Conservation (phyloP, 2,329 filamentous ascomycete genomes). For the Sarocladium kiliense region DNA sequence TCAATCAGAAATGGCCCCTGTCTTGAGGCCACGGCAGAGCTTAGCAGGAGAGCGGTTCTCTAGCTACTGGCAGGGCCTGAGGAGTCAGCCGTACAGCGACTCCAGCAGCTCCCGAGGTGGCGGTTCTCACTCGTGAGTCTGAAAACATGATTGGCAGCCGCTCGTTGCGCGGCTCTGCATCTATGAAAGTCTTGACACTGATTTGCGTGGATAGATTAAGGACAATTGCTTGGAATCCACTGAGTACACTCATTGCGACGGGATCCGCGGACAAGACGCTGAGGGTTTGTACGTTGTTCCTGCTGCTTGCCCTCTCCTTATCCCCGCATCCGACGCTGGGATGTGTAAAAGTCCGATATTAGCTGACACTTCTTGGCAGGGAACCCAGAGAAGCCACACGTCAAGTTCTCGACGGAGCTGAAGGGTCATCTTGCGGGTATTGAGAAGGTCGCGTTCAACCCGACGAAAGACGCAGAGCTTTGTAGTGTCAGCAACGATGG, state of each 20-base stretch:
- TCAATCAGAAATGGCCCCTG: slow-evolving; percentile 34
- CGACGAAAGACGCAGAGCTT: slow-evolving; percentile 69
- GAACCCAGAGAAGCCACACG: slow-evolving; percentile 72
- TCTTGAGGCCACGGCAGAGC: slow-evolving; percentile 43
- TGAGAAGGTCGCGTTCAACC: slow-evolving; percentile 75
- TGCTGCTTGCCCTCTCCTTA: too few relatives aligned
- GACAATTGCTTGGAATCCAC: slow-evolving; percentile 83
- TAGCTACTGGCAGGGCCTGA: slow-evolving; percentile 59
- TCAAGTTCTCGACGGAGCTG: slow-evolving; percentile 71
- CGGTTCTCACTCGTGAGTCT: slow-evolving; percentile 17
- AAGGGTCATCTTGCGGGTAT: slow-evolving; percentile 61
- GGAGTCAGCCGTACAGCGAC: slow-evolving; percentile 68
- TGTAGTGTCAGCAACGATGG: slow-evolving; percentile 72
- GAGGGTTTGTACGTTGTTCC: slow-evolving; percentile 58
- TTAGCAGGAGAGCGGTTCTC: slow-evolving; percentile 68
- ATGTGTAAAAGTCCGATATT: too few relatives aligned
- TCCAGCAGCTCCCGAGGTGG: slow-evolving; percentile 46
- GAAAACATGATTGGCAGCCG: background rate
- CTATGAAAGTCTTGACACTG: background rate
- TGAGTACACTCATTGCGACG: slow-evolving; percentile 78
- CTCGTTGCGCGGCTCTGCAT: background rate
- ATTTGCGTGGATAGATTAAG: slow-evolving; percentile 52
- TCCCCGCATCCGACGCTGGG: too few relatives aligned
- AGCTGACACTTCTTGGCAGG: slow-evolving; percentile 32
- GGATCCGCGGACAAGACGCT: slow-evolving; percentile 66